Conservation (phyloP, 352 stramenopile species). For the Globisporangium uncinulatum region DNA sequence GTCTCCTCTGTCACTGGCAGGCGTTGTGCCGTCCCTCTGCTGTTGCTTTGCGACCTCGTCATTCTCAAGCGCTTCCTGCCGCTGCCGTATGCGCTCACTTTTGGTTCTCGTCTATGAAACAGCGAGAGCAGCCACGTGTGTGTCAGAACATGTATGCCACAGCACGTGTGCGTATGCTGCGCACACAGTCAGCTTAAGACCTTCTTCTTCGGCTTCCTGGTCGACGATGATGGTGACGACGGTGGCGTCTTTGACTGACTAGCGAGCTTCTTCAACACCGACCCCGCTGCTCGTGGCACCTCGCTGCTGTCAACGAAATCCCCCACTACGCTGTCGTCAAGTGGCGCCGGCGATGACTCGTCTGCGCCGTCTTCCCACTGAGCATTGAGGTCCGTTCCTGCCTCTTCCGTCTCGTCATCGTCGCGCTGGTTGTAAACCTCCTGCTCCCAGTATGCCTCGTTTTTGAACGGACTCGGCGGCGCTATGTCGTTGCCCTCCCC, state of each 20-base stretch:
- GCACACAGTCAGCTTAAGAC: background rate
- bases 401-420: too few relatives aligned
- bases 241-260: background rate
- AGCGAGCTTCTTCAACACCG: background rate
- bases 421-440: conserved; percentile 20
- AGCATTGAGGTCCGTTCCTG: too few relatives aligned
- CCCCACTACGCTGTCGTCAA: background rate
- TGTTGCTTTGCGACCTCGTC: conserved; percentile 33
- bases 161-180: background rate
- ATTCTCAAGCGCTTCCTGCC: conserved; percentile 49
- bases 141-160: background rate
- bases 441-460: conserved; percentile 48
- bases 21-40: background rate
- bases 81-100: conserved; percentile 46
- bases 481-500: conserved; percentile 11
- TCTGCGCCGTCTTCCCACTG: too few relatives aligned
- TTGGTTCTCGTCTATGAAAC: conserved; percentile 26
- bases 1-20: background rate
- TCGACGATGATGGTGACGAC: background rate
- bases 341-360: too few relatives aligned
- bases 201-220: conserved; percentile 7
- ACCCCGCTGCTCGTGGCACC: too few relatives aligned
- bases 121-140: background rate
- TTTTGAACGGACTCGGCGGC: conserved; percentile 26
- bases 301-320: background rate